These are phyloP conservation scores for Nannochloropsis gaditana DNA, from an alignment of 108 stramenopile species.

Conservation along the genomic window DNA sequence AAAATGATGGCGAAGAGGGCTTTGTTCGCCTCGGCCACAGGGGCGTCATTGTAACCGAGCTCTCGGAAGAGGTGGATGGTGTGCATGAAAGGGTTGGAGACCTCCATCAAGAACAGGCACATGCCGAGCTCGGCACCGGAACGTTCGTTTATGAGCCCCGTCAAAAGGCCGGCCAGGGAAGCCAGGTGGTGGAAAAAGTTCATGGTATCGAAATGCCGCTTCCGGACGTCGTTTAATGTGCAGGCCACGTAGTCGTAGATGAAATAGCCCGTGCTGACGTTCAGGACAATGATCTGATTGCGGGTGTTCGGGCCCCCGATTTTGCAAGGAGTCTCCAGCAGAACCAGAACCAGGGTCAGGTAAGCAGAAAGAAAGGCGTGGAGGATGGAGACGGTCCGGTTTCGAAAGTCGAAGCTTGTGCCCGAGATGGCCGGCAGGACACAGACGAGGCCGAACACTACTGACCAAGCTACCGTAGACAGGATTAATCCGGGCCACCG, in stretches of 20 bases:
- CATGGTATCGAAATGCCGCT: constrained; percentile 9
- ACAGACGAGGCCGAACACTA: neutral
- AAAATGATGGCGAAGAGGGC: neutral
- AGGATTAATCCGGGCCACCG: neutral
- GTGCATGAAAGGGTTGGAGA: constrained; percentile 14
- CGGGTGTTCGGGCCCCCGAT: neutral
- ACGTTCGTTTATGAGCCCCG: neutral
- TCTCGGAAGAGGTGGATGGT: neutral
- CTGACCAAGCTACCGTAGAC: neutral
- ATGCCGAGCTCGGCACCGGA: neutral
- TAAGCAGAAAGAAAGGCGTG: constrained; percentile 4
- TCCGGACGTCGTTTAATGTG: neutral
- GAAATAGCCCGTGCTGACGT: constrained; percentile 4
- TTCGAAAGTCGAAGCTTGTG: neutral
- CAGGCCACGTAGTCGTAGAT: constrained; percentile 12
- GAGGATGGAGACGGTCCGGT: constrained; percentile 16
- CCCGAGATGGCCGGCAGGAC: neutral
- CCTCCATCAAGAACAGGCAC: constrained; percentile 15
- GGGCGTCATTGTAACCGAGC: constrained; percentile 5
- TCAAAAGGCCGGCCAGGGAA: neutral
- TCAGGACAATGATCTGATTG: constrained; percentile 1
- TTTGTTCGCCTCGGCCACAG: neutral
- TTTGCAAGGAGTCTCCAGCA: neutral
- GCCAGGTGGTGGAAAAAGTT: constrained; percentile 10
- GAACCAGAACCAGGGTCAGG: neutral